Evolutionary conservation across 2,329 filamentous ascomycete genomes (phyloP).

Genomic region (Oidium heveae): DNA sequence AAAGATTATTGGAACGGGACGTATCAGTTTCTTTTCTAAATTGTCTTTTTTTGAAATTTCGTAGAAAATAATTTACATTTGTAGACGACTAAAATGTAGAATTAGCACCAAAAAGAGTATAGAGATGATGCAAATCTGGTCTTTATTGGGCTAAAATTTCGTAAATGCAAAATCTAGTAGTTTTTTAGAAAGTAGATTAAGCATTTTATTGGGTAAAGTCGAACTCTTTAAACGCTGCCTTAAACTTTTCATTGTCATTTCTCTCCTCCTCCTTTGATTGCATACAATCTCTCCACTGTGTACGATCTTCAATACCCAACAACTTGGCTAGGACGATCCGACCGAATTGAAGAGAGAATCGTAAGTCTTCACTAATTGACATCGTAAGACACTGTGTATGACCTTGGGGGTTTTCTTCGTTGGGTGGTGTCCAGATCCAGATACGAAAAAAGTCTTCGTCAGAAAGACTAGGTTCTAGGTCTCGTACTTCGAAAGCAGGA

Average conservation of each 20-base stretch:
- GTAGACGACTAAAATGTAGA: too few species aligned
- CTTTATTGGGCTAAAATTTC: too few species aligned
- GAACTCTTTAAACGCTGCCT: constrained; percentile 57
- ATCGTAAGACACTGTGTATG: constrained; percentile 46
- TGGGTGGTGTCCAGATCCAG: constrained; percentile 42
- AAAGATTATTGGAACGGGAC: too few species aligned
- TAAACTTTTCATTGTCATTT: constrained; percentile 53
- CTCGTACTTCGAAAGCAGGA: constrained; percentile 23
- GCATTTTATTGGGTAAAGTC: constrained; percentile 31
- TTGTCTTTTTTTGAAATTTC: too few species aligned
- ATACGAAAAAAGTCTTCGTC: constrained; percentile 53
- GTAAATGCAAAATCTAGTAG: too few species aligned
- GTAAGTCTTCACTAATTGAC: constrained; percentile 41
- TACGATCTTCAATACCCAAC: constrained; percentile 50
- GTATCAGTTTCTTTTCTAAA: too few species aligned
- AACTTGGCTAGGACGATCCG: constrained; percentile 73
- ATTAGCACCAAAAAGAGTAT: too few species aligned
- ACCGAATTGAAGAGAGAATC: constrained; percentile 81
- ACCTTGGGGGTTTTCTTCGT: constrained; percentile 18
- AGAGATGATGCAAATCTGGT: too few species aligned
- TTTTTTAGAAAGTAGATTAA: too few species aligned
- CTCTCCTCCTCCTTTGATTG: constrained; percentile 60
- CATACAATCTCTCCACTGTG: constrained; percentile 62
- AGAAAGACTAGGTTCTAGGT: constrained; percentile 25
- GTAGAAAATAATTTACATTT: too few species aligned